Evolutionary conservation across 2,329 filamentous ascomycete species (phyloP).

Genomic region (Pseudocercospora ulei): DNA sequence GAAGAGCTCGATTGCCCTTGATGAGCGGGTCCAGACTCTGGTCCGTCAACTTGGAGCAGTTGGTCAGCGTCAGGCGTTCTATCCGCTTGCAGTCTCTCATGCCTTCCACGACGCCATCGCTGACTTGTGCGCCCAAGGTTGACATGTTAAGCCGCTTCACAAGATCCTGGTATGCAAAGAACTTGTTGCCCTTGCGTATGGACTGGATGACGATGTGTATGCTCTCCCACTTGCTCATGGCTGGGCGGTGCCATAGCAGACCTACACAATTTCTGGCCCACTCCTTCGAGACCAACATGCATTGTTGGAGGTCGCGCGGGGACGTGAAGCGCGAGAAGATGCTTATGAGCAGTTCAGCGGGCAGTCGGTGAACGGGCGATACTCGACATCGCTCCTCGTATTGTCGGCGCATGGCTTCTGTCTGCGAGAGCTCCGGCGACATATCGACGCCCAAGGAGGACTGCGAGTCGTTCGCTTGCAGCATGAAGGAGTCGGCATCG

Average conservation of each 20-base stretch:
- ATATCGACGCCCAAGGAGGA: slow-evolving; percentile 76
- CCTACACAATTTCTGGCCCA: slow-evolving; percentile 92
- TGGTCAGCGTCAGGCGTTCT: slow-evolving; percentile 84
- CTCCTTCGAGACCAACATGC: slow-evolving; percentile 86
- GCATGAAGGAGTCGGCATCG: slow-evolving; percentile 86
- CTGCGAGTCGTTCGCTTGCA: slow-evolving; percentile 75
- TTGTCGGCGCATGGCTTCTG: slow-evolving; percentile 50
- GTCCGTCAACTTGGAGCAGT: slow-evolving; percentile 77
- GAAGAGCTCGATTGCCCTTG: slow-evolving; percentile 64
- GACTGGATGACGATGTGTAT: slow-evolving; percentile 72
- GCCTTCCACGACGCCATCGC: slow-evolving; percentile 77
- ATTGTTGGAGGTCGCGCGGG: slow-evolving; percentile 63
- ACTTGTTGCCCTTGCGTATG: slow-evolving; percentile 60
- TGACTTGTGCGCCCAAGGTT: slow-evolving; percentile 63
- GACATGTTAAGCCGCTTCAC: slow-evolving; percentile 89
- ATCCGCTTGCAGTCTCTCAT: slow-evolving; percentile 79
- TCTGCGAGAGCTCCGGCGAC: slow-evolving; percentile 47
- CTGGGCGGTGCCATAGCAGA: slow-evolving; percentile 85
- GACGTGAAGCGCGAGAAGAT: slow-evolving; percentile 79
- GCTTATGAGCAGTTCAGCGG: slow-evolving; percentile 87
- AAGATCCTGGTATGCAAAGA: slow-evolving; percentile 80
- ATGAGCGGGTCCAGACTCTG: slow-evolving; percentile 70
- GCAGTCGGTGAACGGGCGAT: slow-evolving; percentile 73
- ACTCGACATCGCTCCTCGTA: slow-evolving; percentile 57
- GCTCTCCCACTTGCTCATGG: slow-evolving; percentile 77